phyloP scores from a whole-genome alignment of 768 basidiomycete species.

The Mycena kentingensis region DNA sequence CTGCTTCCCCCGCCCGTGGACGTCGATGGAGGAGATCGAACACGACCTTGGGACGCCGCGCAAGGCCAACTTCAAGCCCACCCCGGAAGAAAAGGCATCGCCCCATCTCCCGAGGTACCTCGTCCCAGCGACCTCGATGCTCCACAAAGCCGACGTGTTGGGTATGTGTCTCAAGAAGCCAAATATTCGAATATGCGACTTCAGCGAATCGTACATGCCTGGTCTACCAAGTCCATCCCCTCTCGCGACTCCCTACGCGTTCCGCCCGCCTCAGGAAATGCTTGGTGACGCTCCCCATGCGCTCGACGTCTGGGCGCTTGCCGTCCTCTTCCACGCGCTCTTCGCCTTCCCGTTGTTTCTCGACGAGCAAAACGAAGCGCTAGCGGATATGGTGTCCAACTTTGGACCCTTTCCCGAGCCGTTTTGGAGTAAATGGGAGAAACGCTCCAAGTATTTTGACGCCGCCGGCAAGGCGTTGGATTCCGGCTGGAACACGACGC shows the following conservation, averaged over 20 bases:
- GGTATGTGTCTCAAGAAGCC: neutral
- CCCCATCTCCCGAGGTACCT: neutral
- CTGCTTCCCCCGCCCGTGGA: too few relatives aligned
- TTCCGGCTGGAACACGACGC: too few relatives aligned
- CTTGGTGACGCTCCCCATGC: neutral
- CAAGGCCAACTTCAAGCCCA: neutral
- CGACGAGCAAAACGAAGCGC: neutral
- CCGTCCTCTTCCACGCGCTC: neutral
- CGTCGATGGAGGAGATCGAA: neutral
- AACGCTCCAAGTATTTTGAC: neutral
- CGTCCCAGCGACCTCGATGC: neutral
- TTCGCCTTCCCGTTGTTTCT: neutral
- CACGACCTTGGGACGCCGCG: neutral
- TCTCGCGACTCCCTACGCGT: neutral
- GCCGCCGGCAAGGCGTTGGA: neutral
- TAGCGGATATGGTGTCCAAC: neutral
- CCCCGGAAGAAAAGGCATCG: neutral
- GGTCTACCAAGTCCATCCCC: neutral
- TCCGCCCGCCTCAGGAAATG: neutral
- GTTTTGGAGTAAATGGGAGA: neutral
- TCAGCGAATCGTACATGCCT: neutral
- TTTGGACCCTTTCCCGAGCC: neutral
- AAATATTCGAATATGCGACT: neutral
- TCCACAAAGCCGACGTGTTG: neutral
- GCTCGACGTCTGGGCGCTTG: neutral